Evolutionary conservation across 2,329 filamentous ascomycete species (phyloP).

Genomic region (Epichloe uncinata): DNA sequence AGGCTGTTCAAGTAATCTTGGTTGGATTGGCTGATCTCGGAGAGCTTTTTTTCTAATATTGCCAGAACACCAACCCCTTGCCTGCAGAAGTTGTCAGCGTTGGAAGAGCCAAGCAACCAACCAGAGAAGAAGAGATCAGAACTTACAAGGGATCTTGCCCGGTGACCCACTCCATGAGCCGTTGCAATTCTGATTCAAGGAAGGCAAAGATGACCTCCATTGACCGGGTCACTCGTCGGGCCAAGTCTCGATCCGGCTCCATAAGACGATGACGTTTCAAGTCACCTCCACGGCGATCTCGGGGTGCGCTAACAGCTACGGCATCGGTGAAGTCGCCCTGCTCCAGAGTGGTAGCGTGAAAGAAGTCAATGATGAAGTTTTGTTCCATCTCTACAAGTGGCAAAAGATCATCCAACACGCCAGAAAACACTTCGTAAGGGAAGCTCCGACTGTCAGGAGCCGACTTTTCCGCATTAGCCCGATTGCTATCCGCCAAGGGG

Average conservation of each 20-base stretch:
- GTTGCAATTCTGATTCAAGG: slow-evolving; percentile 64
- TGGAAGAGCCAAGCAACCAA: background rate
- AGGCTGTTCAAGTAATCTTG: slow-evolving; percentile 79
- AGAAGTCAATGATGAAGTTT: slow-evolving; percentile 94
- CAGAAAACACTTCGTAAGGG: slow-evolving; percentile 70
- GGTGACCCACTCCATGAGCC: slow-evolving; percentile 72
- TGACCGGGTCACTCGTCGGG: slow-evolving; percentile 67
- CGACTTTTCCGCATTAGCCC: slow-evolving; percentile 39
- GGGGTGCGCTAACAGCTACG: slow-evolving; percentile 51
- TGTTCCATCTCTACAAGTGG: slow-evolving; percentile 85
- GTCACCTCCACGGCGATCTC: slow-evolving; percentile 57
- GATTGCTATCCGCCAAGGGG: slow-evolving; percentile 45
- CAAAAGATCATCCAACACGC: slow-evolving; percentile 67
- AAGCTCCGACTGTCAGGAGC: slow-evolving; percentile 51
- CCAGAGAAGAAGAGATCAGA: slow-evolving; percentile 11
- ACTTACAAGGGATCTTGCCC: slow-evolving; percentile 69
- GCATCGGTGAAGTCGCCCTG: slow-evolving; percentile 73
- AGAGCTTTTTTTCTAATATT: slow-evolving; percentile 61
- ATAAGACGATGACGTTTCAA: slow-evolving; percentile 62
- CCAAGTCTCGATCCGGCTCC: slow-evolving; percentile 78
- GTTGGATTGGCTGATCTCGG: slow-evolving; percentile 74
- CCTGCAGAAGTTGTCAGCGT: slow-evolving; percentile 26
- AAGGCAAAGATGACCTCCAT: slow-evolving; percentile 86
- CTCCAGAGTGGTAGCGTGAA: slow-evolving; percentile 81
- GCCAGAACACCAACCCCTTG: slow-evolving; percentile 84